Base-by-base conservation (phyloP, 2,329 filamentous ascomycete genomes). In the Cladosporium sp. region DNA sequence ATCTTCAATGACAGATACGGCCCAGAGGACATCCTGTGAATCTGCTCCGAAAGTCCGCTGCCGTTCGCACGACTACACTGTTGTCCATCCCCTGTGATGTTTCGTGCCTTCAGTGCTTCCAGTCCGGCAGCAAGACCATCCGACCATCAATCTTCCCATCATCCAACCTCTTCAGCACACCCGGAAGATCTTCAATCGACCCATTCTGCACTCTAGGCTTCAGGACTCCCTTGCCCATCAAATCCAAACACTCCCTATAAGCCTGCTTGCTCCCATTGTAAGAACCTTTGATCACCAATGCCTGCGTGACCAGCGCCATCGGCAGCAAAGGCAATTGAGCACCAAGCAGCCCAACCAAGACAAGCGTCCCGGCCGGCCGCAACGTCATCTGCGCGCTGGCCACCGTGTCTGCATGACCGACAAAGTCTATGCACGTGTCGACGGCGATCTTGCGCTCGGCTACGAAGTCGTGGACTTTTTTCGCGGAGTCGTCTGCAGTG, bases 261-360 rank as follows among this genome's bases (percentile, higher is more conserved):
- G 77, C 75, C 10, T 59, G 56, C 1, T 74, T 64, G 56, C 74
- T 75, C 0, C 76, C 76, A 3, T 74, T 75, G 40, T 78, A 79
- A 8, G 73, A 74, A 25, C 61, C 60, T 36, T 63, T 62, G 39
- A 69, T 62, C 22, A 58, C 63, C 35, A 66, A 35, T 22, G 49
- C 58, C 8, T 60, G 62, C 39, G 60, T 50, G 13, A 60, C 53
- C 15, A 60, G 28, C 4, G 59, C 12, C 2, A 52, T 28, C 5
- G 62, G 62, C 12, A 68, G 19, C n/a, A 66, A 35, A 1, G 61
- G 51, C 35, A 50, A 58, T 36, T 59, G 51, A 19, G 20, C 45
- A 39, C 60, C 61, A 15, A 68, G 25, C 20, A 66, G 17, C 7
- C 65, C 66, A 3, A 65, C 63, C 36, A 64, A 35, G 7, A 66